phyloP scores from a whole-genome alignment of 2,329 filamentous ascomycete genomes.

The Nigrospora oryzae region DNA sequence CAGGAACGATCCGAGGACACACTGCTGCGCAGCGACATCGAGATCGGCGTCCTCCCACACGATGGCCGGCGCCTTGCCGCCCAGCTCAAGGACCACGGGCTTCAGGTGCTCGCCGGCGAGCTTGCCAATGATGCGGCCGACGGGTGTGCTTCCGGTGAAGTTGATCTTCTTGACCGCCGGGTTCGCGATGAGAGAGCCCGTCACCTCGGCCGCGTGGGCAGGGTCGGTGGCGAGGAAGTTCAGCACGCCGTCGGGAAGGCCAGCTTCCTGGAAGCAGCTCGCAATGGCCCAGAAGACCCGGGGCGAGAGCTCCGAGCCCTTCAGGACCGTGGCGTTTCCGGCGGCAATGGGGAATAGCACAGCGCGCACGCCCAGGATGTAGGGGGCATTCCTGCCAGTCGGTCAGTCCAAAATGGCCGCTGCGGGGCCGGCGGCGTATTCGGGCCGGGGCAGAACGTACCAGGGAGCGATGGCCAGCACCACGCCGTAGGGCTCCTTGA shows the following conservation, averaged over 20 bases:
- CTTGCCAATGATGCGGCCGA: constrained; percentile 56
- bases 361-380: constrained; percentile 30
- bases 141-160: constrained; percentile 60
- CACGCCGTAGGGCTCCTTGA: constrained; percentile 61
- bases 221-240: constrained; percentile 54
- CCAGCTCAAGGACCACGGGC: constrained; percentile 60
- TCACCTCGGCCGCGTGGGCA: constrained; percentile 49
- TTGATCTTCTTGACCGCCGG: constrained; percentile 57
- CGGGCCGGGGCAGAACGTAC: constrained; percentile 25
- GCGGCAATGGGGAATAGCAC: constrained; percentile 53
- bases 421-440: background rate
- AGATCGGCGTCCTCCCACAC: constrained; percentile 61
- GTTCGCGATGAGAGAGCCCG: constrained; percentile 52
- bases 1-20: constrained; percentile 51
- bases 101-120: constrained; percentile 58
- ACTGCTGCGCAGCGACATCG: constrained; percentile 49
- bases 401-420: constrained; percentile 2
- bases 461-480: constrained; percentile 60
- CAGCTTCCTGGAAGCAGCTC: constrained; percentile 52
- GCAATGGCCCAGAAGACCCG: constrained; percentile 47
- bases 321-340: constrained; percentile 57
- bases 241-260: constrained; percentile 55
- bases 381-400: constrained; percentile 29
- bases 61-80: constrained; percentile 60
- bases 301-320: constrained; percentile 52